A percentile compares a stretch with the other conserved stretches of the same genome.
Evolutionary conservation across 2,329 filamentous ascomycete species (phyloP).

Genomic region (Capronia coronata): DNA sequence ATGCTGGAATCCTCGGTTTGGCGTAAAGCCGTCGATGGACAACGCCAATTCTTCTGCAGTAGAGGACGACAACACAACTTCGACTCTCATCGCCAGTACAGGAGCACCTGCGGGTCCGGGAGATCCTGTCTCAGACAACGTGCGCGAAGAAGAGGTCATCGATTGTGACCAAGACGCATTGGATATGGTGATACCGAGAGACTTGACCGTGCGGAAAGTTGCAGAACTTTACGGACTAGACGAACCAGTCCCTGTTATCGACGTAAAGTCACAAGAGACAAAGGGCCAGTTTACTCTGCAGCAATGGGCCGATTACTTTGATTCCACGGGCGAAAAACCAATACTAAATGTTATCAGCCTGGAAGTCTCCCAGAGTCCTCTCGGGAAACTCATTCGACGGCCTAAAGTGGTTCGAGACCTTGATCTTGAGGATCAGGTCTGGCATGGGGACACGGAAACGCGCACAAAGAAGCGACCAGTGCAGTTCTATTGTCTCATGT

Average conservation of each 20-base stretch:
- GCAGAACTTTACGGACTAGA: conserved; percentile 58
- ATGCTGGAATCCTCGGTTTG: conserved; percentile 50
- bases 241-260: conserved; percentile 56
- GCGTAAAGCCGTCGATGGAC: conserved; percentile 1
- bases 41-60: not conserved
- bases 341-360: conserved; percentile 65
- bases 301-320: conserved; percentile 63
- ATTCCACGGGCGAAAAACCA: conserved; percentile 53
- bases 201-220: conserved; percentile 57
- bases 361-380: conserved; percentile 58
- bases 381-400: conserved; percentile 56
- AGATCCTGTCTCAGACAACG: not conserved
- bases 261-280: conserved; percentile 63
- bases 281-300: conserved; percentile 59
- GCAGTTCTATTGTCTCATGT: conserved; percentile 65
- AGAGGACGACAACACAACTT: not conserved
- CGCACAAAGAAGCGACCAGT: conserved; percentile 56
- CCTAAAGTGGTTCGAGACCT: conserved; percentile 61
- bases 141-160: conserved; percentile 38
- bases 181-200: conserved; percentile 62
- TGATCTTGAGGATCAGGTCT: conserved; percentile 47
- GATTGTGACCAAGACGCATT: conserved; percentile 59
- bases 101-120: conserved; percentile 3
- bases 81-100: conserved; percentile 7
- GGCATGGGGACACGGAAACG: conserved; percentile 44